These are phyloP conservation scores for Fusarium tjaetaba DNA, from an alignment of 2,329 filamentous ascomycete species.

Conservation along the genomic window DNA sequence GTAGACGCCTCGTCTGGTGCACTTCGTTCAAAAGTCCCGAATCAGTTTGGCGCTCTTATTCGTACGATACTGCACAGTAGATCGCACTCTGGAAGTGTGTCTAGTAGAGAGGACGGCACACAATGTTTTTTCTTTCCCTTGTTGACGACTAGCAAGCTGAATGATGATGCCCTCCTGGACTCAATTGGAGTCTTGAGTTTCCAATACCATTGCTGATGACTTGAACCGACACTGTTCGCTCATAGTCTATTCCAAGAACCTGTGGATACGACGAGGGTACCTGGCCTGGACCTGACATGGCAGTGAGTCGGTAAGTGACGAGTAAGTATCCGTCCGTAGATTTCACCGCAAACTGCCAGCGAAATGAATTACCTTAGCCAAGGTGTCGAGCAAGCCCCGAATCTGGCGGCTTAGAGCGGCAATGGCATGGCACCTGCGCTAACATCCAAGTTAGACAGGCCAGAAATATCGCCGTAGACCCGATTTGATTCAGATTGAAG, in stretches of 20 bases:
- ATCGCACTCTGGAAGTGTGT: conserved; percentile 19
- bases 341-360: conserved; percentile 35
- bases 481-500: conserved; percentile 36
- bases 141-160: conserved; percentile 10
- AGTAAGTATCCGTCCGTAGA: conserved; percentile 16
- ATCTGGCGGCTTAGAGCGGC: conserved; percentile 45
- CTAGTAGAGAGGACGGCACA: conserved; percentile 1
- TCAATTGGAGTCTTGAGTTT: not conserved
- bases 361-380: conserved; percentile 11
- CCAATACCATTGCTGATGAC: not conserved
- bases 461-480: conserved; percentile 38
- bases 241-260: conserved; percentile 1
- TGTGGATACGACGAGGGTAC: conserved; percentile 41
- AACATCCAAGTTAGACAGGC: conserved; percentile 33
- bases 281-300: conserved; percentile 15
- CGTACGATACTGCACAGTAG: conserved; percentile 17
- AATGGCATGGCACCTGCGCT: conserved; percentile 43
- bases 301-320: conserved; percentile 36
- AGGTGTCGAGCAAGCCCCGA: conserved; percentile 14
- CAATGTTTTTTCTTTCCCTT: conserved; percentile 16
- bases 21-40: conserved; percentile 26
- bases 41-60: conserved; percentile 17
- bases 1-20: conserved; percentile 24
- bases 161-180: conserved; percentile 5
- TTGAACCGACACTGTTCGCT: not conserved